Evolutionary conservation across 371 early-diverging fungal genomes (phyloP), one percentile per base, ranked within the genome.

Genomic region (Batkoa obscura): DNA sequence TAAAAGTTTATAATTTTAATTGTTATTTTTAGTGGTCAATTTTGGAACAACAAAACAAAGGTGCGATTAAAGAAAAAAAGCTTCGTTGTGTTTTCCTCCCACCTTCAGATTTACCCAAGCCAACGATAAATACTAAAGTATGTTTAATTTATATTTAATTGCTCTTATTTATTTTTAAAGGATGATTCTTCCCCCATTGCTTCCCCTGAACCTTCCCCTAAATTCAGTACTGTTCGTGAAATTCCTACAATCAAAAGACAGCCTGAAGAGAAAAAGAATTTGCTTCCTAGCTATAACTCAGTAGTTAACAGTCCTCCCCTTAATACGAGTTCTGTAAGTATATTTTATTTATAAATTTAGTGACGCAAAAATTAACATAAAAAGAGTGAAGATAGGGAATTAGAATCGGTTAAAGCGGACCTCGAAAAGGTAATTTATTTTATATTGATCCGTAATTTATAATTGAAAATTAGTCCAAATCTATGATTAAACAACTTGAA

Each of bases 11-110:
- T 38, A 36, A 43, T 35, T 36, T 36, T 49, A 6, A 23, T 23
- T 43, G 33, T 31, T 32, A 59, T 60, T 59, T 34, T 45, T 66
- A 81, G 82, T 81, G 82, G 82, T 57, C 65, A 8, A 58, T 61
- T 43, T 59, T 75, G 33, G 82, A 81, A 58, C 64, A 64, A 36
- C 66, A 68, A 9, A 65, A 68, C 50, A 72, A 60, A 59, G 67
- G 61, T 12, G 63, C 63, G 50, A 75, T 82, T 55, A 70, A 70
- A 48, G 80, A 82, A 60, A 73, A 73, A 36, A 82, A 79, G 62
- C 68, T 82, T 35, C 76, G 75, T 34, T 79, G 79, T 57, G 71
- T 63, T 0, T 82, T 68, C 61, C 61, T 72, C 55, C 69, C 67
- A 47, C 62, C 70, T 35, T 1, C 49, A 34, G 61, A 60, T 43